A percentile compares a stretch with the other conserved stretches of the same genome.
phyloP scores from a whole-genome alignment of 108 stramenopile species.

The Mediolabrus comicus region DNA sequence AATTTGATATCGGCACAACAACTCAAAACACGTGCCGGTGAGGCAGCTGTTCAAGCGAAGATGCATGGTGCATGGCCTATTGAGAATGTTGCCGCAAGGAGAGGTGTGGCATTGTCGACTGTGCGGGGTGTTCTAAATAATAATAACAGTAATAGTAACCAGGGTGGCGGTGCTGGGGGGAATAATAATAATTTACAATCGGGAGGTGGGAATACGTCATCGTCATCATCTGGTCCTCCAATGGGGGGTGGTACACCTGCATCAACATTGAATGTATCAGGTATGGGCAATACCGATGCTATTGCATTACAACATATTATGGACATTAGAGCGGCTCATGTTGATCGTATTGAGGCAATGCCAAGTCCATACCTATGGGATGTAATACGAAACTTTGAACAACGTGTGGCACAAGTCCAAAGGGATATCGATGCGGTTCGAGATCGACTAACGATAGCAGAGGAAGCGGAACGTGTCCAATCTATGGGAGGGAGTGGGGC shows the following conservation, averaged over 20 bases:
- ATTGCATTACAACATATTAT: constrained; percentile 49
- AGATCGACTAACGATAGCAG: constrained; percentile 22
- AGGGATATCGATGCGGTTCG: constrained; percentile 21
- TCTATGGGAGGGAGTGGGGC: constrained; percentile 7
- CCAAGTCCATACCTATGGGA: constrained; percentile 82
- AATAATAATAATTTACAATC: not conserved
- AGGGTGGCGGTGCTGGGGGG: not conserved
- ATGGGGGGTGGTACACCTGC: not conserved
- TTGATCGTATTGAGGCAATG: constrained; percentile 74
- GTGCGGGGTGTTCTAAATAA: constrained; percentile 10
- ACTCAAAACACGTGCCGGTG: constrained; percentile 30
- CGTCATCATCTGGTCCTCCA: not conserved
- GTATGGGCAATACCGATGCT: constrained; percentile 32
- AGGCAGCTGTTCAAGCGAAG: constrained; percentile 41
- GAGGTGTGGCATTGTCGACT: constrained; percentile 47
- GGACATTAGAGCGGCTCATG: constrained; percentile 62
- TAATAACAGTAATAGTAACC: too few relatives aligned
- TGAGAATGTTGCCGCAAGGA: constrained; percentile 66
- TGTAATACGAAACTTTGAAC: constrained; percentile 54
- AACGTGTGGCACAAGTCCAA: constrained; percentile 39
- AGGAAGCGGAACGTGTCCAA: constrained; percentile 23
- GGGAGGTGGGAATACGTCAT: not conserved
- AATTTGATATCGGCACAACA: constrained; percentile 12
- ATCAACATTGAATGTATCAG: constrained; percentile 14
- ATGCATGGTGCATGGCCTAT: constrained; percentile 73